Evolutionary conservation across 768 basidiomycete genomes (phyloP), one percentile per base, ranked within the genome.

Genomic region (Chalciporus chontae): DNA sequence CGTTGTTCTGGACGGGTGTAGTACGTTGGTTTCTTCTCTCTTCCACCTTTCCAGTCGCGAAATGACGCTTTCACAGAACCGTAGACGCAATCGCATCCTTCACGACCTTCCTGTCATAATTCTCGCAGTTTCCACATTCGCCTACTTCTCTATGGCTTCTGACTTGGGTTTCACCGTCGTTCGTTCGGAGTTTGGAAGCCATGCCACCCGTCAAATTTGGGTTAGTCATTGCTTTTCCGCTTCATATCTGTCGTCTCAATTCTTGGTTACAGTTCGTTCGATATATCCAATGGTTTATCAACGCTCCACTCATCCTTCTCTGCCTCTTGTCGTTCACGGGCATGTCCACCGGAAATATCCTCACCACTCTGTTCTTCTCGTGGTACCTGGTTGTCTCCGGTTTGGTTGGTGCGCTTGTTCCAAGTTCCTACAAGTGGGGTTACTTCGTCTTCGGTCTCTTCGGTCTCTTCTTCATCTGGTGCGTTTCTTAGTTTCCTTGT

Each of bases 271-370:
- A 76, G 75, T 83, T 69, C 55, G 77, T 73, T 1, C 71, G 77
- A 34, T 81, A 79, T 53, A 77, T 80, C 58, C 77, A 77, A 48
- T 79, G 77, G 77, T 73, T 77, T 49, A 77, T 80, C 70, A 79
- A 75, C 42, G 77, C 78, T 6, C 81, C 82, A 1, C 55, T 77
- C 9, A 60, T 81, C 11, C 66, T 83, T 4, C 70, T 81, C 40
- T 60, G 67, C 24, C 56, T 82, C 32, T 60, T 79, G 14, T 65
- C 78, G 45, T 66, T 73, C 7, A 77, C 79, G 23, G 75, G 71
- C 14, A 61, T 80, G 39, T 69, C 80, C 3, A 67, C 78, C 4
- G 72, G 72, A 34, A 73, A 77, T 53, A 75, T 80, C 54, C 69
- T 83, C 58, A 56, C 45, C 0, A 39, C 54, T 15, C 37, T 60